phyloP scores from a whole-genome alignment of 2,329 filamentous ascomycete genomes.

The Aspergillus oerlinghausenensis region DNA sequence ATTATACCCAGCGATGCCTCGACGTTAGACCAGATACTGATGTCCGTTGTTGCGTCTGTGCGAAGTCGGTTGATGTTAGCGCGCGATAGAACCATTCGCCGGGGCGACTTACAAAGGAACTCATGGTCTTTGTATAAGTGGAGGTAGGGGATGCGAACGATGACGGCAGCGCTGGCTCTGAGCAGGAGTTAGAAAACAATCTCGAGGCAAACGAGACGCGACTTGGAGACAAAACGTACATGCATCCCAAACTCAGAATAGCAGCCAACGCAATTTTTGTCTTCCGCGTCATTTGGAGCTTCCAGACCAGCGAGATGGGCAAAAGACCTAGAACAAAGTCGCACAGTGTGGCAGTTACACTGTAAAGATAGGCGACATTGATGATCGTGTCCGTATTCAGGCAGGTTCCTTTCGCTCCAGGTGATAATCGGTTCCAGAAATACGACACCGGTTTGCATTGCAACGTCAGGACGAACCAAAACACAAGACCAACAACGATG shows the following conservation, averaged over 20 bases:
- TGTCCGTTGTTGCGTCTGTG: conserved; percentile 29
- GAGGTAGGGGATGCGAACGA: conserved; percentile 34
- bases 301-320: conserved; percentile 52
- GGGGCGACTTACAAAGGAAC: conserved; percentile 30
- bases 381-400: conserved; percentile 45
- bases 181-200: conserved; percentile 18
- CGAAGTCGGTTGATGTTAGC: background rate
- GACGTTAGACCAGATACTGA: conserved; percentile 40
- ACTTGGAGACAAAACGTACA: conserved; percentile 28
- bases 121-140: conserved; percentile 28
- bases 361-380: conserved; percentile 51
- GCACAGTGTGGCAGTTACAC: conserved; percentile 43
- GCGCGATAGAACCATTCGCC: background rate
- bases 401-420: conserved; percentile 33
- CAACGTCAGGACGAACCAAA: conserved; percentile 49
- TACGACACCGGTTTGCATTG: conserved; percentile 51
- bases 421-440: conserved; percentile 44
- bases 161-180: conserved; percentile 34
- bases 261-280: conserved; percentile 51
- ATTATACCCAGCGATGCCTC: conserved; percentile 40
- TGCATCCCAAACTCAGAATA: conserved; percentile 55
- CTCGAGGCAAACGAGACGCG: background rate
- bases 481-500: conserved; percentile 43
- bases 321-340: conserved; percentile 53
- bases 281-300: conserved; percentile 50